Evolutionary conservation across 2,329 filamentous ascomycete species (phyloP), one percentile per base, ranked within the genome.

Genomic region (Orbilia brochopaga): DNA sequence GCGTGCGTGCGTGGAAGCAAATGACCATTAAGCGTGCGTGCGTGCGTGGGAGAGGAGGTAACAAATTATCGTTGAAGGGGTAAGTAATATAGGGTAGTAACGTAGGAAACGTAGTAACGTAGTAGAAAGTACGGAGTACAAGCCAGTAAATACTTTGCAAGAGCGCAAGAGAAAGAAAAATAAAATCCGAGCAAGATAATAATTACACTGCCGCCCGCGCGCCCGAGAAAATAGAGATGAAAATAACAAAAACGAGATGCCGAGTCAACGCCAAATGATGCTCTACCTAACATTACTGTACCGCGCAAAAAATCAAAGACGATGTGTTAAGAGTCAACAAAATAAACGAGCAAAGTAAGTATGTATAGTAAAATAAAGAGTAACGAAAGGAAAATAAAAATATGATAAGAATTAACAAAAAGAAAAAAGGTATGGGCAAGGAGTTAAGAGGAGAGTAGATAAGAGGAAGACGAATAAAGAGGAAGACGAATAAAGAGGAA

Each of bases 201-300:
- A 48, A 48, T 19, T 48, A 48, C 44, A 48, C 44, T 48, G 19
- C 44, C 44, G 17, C 44, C 44, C 44, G 44, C 44, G 44, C 44
- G 44, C 44, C 44, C 44, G 19, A 48, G 37, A 13, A 48, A 48
- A 48, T n/a, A 48, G 8, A 48, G n/a, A n/a, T n/a, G n/a, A n/a
- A n/a, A n/a, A n/a, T n/a, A n/a, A n/a, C n/a, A n/a, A n/a, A n/a
- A n/a, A n/a, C n/a, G n/a, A n/a, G n/a, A 21, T 21, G 5, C 44
- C 17, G 44, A 48, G 19, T 8, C 8, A 48, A 48, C 44, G 44
- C 44, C 44, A 48, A 48, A 48, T 48, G 19, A 48, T 48, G 44
- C 44, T 48, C 44, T 48, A 48, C 44, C 44, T 48, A 48, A 48
- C 44, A 48, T 48, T 48, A 48, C 44, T 48, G 17, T 32, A 32